These are phyloP conservation scores for Coelastrella sp. DNA, from an alignment of 139 green algal species.

Conservation along the genomic window DNA sequence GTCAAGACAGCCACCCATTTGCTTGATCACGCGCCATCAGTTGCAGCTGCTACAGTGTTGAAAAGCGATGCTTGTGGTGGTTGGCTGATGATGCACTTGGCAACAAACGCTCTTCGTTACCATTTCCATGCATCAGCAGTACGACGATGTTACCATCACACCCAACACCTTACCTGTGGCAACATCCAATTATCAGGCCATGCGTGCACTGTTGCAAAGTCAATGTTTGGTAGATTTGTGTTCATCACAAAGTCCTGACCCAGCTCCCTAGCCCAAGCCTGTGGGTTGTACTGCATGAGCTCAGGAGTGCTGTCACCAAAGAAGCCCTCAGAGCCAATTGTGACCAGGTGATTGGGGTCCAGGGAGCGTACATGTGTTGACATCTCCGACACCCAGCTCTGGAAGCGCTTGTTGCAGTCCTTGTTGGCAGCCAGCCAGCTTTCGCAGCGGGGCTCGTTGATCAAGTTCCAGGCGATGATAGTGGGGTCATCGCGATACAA, in stretches of 20 bases:
- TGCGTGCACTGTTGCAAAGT: conserved; percentile 80
- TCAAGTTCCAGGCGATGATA: conserved; percentile 81
- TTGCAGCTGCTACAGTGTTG: too few species aligned
- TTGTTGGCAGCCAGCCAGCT: conserved; percentile 46
- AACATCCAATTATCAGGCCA: conserved; percentile 78
- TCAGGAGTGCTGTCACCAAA: conserved; percentile 50
- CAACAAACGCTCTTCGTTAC: too few species aligned
- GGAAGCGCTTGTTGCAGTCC: conserved; percentile 48
- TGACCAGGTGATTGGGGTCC: conserved; percentile 78
- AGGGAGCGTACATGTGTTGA: conserved; percentile 56
- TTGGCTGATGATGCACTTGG: too few species aligned
- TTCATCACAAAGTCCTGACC: conserved; percentile 86
- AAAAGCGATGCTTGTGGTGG: too few species aligned
- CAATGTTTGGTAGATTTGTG: conserved; percentile 67
- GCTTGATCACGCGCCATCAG: too few species aligned
- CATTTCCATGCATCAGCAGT: too few species aligned
- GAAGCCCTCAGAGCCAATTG: conserved; percentile 75
- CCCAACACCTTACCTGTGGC: conserved; percentile 26
- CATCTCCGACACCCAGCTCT: conserved; percentile 70
- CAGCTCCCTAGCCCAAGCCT: conserved; percentile 63
- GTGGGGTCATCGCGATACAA: conserved; percentile 77
- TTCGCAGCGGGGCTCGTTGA: conserved; percentile 84
- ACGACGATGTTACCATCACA: too few species aligned
- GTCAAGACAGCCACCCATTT: too few species aligned
- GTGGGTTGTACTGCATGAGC: conserved; percentile 55